phyloP scores from a whole-genome alignment of 2,329 filamentous ascomycete species.

The Exophiala xenobiotica region DNA sequence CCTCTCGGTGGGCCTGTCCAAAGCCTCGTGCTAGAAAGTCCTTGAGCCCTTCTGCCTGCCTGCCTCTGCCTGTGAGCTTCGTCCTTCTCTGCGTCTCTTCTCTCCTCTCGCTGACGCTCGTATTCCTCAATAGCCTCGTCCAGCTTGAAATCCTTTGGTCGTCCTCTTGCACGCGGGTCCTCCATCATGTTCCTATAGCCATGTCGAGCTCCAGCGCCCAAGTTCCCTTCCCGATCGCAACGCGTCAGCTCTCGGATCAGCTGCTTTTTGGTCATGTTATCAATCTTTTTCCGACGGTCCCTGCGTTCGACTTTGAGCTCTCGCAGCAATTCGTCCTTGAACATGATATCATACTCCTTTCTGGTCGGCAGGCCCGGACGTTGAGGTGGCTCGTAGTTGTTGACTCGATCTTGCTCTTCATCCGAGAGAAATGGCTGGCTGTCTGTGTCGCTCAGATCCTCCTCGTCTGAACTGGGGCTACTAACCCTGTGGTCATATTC shows the following conservation, averaged over 20 bases:
- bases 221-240: slow-evolving; percentile 10
- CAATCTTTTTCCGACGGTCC: not conserved
- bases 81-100: not conserved
- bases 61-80: too few species aligned
- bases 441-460: slow-evolving; percentile 2
- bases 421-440: slow-evolving; percentile 7
- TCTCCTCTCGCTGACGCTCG: not conserved
- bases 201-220: slow-evolving; percentile 11
- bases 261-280: slow-evolving; percentile 1
- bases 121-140: not conserved
- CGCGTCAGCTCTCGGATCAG: slow-evolving; percentile 12
- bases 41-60: not conserved
- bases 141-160: slow-evolving; percentile 6
- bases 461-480: too few species aligned
- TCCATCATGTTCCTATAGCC: slow-evolving; percentile 8
- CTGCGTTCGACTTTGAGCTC: slow-evolving; percentile 12
- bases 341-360: slow-evolving; percentile 18
- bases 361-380: slow-evolving; percentile 4
- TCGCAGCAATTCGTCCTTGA: slow-evolving; percentile 17
- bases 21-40: not conserved
- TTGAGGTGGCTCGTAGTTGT: not conserved
- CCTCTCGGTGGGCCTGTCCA: not conserved
- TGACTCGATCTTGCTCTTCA: slow-evolving; percentile 2
- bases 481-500: slow-evolving; percentile 9
- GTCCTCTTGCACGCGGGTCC: not conserved